phyloP scores from a whole-genome alignment of 2,329 filamentous ascomycete species.

The Graphilbum ipis-grandicollis region DNA sequence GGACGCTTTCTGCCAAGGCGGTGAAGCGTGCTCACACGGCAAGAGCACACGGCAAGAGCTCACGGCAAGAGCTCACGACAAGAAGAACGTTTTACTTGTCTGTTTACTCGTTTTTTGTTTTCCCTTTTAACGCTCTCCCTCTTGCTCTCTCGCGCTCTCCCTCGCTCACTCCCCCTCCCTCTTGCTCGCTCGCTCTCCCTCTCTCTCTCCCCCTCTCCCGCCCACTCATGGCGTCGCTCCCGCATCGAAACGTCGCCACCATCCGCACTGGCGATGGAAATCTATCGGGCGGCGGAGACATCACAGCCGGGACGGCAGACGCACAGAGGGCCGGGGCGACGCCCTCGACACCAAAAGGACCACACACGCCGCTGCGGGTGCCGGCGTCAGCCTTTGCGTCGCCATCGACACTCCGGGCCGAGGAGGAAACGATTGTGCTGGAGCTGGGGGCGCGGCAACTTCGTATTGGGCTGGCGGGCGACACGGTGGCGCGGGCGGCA shows the following conservation, averaged over 20 bases:
- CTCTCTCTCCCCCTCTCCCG: neutral
- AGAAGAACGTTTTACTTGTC: too few relatives aligned
- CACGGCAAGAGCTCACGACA: too few relatives aligned
- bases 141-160: too few relatives aligned
- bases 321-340: neutral
- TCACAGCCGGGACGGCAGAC: slow-evolving; percentile 14
- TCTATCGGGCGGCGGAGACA: too few relatives aligned
- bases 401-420: slow-evolving; percentile 44
- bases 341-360: slow-evolving; percentile 7
- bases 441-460: slow-evolving; percentile 69
- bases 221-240: slow-evolving; percentile 28
- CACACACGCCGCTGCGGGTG: slow-evolving; percentile 40
- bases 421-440: slow-evolving; percentile 72
- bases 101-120: too few relatives aligned
- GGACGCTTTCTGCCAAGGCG: too few relatives aligned
- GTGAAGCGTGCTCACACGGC: too few relatives aligned
- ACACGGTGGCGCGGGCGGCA: slow-evolving; percentile 54
- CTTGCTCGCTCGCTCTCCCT: neutral
- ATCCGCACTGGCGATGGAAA: slow-evolving; percentile 26
- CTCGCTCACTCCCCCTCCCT: too few relatives aligned
- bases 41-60: too few relatives aligned
- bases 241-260: slow-evolving; percentile 40
- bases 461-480: slow-evolving; percentile 73
- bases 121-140: too few relatives aligned
- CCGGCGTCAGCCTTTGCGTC: slow-evolving; percentile 39